phyloP scores from a whole-genome alignment of 768 basidiomycete genomes.

The Terana coerulea region DNA sequence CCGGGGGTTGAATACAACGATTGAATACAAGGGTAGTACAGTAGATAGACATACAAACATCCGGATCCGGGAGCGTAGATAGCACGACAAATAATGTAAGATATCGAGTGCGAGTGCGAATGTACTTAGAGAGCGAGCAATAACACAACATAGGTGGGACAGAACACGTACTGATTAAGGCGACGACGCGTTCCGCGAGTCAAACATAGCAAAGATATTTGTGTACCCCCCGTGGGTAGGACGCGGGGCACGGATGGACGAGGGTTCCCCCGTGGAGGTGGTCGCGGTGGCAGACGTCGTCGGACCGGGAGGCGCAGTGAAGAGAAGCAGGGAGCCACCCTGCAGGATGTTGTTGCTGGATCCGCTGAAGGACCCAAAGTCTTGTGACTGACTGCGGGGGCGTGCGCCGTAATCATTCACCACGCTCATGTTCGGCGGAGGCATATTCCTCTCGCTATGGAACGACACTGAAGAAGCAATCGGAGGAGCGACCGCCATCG shows the following conservation, averaged over 20 bases:
- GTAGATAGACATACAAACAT: not conserved
- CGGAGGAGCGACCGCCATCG: not conserved
- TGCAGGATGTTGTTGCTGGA: not conserved
- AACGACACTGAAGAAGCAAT: not conserved
- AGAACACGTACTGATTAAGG: not conserved
- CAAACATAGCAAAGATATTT: conserved; percentile 5
- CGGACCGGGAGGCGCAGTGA: conserved; percentile 6
- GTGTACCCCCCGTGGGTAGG: conserved; percentile 1
- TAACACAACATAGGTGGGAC: not conserved
- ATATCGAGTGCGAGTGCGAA: no score
- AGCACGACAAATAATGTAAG: no score
- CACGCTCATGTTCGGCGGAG: not conserved
- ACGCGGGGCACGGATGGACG: conserved; percentile 13
- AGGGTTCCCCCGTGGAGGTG: conserved; percentile 6
- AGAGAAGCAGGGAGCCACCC: conserved; percentile 8
- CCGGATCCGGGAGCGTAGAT: no score
- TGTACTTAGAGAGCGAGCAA: not conserved
- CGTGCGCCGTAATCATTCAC: not conserved
- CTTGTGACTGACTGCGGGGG: not conserved
- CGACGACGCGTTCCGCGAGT: not conserved
- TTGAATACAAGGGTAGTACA: not conserved
- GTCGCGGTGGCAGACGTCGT: conserved; percentile 9
- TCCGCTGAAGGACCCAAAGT: not conserved
- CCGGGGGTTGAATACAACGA: not conserved
- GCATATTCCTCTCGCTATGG: conserved; percentile 5